Percentiles rank a stretch among this genome's conserved stretches.
These are phyloP conservation scores for Russula griseocarnosa DNA, from an alignment of 768 basidiomycete genomes.

Conservation along the genomic window DNA sequence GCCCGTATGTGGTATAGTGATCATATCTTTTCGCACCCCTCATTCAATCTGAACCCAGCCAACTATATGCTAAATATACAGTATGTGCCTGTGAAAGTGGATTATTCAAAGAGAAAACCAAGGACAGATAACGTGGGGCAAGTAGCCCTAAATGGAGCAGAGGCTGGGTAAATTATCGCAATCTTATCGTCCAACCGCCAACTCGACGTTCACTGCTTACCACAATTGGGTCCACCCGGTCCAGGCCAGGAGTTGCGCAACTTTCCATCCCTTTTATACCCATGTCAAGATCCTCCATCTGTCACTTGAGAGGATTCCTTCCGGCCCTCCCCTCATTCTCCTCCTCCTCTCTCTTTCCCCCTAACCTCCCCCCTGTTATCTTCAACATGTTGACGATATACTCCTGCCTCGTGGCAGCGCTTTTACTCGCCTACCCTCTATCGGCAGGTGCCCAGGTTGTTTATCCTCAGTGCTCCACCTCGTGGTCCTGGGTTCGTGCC, in stretches of 20 bases:
- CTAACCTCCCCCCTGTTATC: too few species aligned
- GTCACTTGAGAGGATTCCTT: background rate
- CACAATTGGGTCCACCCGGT: too few species aligned
- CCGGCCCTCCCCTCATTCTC: background rate
- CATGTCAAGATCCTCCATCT: background rate
- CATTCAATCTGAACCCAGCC: too few species aligned
- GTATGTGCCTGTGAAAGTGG: too few species aligned
- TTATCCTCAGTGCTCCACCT: background rate
- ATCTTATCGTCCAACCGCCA: background rate
- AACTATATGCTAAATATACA: too few species aligned
- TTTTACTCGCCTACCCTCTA: background rate
- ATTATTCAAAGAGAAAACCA: too few species aligned
- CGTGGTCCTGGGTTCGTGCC: constrained; percentile 16
- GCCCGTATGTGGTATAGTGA: too few species aligned
- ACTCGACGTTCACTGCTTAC: too few species aligned
- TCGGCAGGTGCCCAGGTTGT: background rate
- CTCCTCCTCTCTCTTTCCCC: background rate
- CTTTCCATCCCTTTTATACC: background rate
- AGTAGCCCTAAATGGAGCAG: background rate
- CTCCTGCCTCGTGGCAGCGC: background rate
- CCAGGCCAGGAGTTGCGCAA: too few species aligned
- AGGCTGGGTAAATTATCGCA: too few species aligned
- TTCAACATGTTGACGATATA: background rate
- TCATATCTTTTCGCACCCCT: too few species aligned
- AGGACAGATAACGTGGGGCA: background rate